phyloP scores from a whole-genome alignment of 768 basidiomycete species.

The Amyloporia xantha region DNA sequence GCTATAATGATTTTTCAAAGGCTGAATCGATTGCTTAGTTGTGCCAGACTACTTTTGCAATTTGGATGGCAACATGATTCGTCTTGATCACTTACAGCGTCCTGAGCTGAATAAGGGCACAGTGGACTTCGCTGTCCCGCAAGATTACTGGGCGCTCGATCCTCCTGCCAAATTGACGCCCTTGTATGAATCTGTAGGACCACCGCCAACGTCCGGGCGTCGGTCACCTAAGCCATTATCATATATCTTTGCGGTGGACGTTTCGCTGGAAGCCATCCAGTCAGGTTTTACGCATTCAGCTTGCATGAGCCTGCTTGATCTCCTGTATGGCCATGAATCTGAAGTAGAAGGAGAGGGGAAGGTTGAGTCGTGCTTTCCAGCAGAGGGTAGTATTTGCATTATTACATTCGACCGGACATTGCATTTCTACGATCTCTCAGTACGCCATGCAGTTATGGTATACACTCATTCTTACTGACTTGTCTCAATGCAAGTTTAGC shows the following conservation, averaged over 20 bases:
- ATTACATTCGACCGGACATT: constrained; percentile 75
- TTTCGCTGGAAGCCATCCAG: constrained; percentile 58
- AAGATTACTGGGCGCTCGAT: constrained; percentile 81
- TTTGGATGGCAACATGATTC: constrained; percentile 67
- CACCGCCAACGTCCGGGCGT: constrained; percentile 33
- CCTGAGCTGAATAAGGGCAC: constrained; percentile 90
- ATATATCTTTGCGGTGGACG: constrained; percentile 85
- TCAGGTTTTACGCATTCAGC: constrained; percentile 66
- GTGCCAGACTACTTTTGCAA: constrained; percentile 77
- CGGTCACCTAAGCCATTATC: constrained; percentile 61
- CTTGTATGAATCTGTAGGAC: constrained; percentile 47
- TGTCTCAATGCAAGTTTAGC: constrained; percentile 22
- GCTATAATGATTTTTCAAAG: too few species aligned
- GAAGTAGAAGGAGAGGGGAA: constrained; percentile 30
- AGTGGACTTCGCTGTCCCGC: constrained; percentile 74
- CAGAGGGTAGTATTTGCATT: constrained; percentile 58
- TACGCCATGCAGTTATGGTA: constrained; percentile 37
- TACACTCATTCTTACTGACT: too few species aligned
- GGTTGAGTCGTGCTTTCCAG: constrained; percentile 46
- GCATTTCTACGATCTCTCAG: constrained; percentile 87
- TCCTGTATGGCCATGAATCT: constrained; percentile 53
- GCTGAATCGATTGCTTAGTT: constrained; percentile 55
- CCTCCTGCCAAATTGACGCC: constrained; percentile 47
- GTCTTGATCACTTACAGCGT: constrained; percentile 74
- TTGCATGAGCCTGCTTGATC: constrained; percentile 52